These are phyloP conservation scores for Podila horticola DNA, from an alignment of 192 early-diverging fungal genomes.

Conservation along the genomic window DNA sequence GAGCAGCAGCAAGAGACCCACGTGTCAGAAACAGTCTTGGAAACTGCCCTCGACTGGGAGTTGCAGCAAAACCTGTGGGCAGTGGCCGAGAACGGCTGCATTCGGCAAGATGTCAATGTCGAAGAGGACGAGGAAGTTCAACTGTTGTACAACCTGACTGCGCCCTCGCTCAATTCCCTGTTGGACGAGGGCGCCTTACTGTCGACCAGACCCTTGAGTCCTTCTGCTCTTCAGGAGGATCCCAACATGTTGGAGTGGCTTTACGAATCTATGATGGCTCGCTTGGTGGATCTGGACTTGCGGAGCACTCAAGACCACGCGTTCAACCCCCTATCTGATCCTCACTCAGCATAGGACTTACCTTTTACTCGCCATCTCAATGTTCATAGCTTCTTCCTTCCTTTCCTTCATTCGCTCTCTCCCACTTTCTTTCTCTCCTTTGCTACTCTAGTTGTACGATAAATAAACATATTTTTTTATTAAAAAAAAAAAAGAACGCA, in stretches of 20 bases:
- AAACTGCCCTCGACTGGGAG: constrained; percentile 30
- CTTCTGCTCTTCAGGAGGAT: constrained; percentile 20
- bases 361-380: not conserved
- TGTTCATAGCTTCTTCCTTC: not conserved
- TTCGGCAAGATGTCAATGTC: constrained; percentile 14
- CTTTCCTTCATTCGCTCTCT: too few relatives aligned
- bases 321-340: not conserved
- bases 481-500: too few relatives aligned
- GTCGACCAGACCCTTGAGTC: not conserved
- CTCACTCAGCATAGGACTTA: constrained; percentile 14
- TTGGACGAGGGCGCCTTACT: not conserved
- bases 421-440: not conserved
- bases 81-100: not conserved
- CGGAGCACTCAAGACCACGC: constrained; percentile 20
- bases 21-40: not conserved
- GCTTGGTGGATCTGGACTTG: constrained; percentile 42
- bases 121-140: constrained; percentile 42
- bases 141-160: constrained; percentile 25
- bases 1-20: not conserved
- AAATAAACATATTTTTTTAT: too few relatives aligned
- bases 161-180: not conserved
- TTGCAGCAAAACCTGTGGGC: constrained; percentile 42
- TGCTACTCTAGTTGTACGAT: too few relatives aligned
- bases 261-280: constrained; percentile 50
- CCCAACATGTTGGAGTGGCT: constrained; percentile 50